Conservation (phyloP, 768 basidiomycete species). For the Amyloporia xantha region DNA sequence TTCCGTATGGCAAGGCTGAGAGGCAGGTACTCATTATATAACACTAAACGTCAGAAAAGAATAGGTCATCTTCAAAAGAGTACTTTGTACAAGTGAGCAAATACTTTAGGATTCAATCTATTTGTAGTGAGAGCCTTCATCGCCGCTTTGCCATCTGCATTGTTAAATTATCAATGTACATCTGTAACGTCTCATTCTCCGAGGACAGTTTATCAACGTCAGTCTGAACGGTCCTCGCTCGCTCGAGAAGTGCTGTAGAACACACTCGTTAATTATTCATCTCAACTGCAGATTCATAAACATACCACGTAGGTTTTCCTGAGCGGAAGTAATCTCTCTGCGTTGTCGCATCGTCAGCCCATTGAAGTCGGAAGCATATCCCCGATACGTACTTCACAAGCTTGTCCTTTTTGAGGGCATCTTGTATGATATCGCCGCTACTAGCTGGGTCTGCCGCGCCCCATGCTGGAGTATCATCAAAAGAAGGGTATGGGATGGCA, state of each 20-base stretch:
- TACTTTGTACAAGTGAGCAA: too few relatives aligned
- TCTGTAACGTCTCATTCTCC: slow-evolving; percentile 77
- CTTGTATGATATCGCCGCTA: slow-evolving; percentile 60
- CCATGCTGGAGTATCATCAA: slow-evolving; percentile 20
- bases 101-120: too few relatives aligned
- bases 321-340: slow-evolving; percentile 71
- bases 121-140: too few relatives aligned
- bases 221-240: slow-evolving; percentile 62
- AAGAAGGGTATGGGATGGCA: slow-evolving; percentile 10
- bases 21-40: too few relatives aligned
- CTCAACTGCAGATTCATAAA: too few relatives aligned
- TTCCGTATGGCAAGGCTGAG: too few relatives aligned
- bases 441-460: slow-evolving; percentile 10
- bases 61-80: too few relatives aligned
- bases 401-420: slow-evolving; percentile 72
- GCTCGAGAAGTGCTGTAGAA: slow-evolving; percentile 52
- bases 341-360: too few relatives aligned
- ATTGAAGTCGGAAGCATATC: too few relatives aligned
- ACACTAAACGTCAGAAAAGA: too few relatives aligned
- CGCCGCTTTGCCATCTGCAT: slow-evolving; percentile 80
- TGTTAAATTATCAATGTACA: slow-evolving; percentile 87
- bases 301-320: slow-evolving; percentile 72
- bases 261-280: not conserved
- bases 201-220: slow-evolving; percentile 78
- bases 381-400: slow-evolving; percentile 60